Evolutionary conservation across 805 yeast species (phyloP), one percentile per base, ranked within the genome.

Genomic region (Candida nemodendra): DNA sequence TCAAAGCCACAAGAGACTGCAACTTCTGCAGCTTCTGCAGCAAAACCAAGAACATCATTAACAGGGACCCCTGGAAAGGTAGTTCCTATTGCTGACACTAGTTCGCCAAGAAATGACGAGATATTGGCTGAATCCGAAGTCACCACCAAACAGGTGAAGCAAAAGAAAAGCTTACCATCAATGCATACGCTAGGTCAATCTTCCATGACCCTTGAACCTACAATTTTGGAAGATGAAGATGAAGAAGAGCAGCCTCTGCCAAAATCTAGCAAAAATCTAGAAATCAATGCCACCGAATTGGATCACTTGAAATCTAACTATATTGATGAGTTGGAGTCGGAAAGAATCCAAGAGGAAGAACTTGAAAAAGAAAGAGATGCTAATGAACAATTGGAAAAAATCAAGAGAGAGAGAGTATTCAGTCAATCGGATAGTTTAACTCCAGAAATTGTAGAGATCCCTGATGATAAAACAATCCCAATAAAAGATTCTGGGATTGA

Each of bases 351-450:
- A 32, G 39, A 58, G 42, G 28, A 57, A 37, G 63, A 69, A 47
- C 56, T 70, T 15, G 66, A 59, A 31, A 49, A 64, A 39, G 76
- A 73, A 45, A 63, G 62, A 50, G 54, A 51, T 14, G 41, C 61
- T 37, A 69, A 69, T 17, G 59, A 57, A 28, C 60, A 65, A 39
- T 48, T 70, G 35, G 76, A 71, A 46, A 40, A 45, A 14, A 60
- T 62, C 41, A 63, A 66, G 25, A 46, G 59, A 32, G 51, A 50
- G 40, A 42, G 32, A 27, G 59, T 47, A 2, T 51, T 56, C 27
- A 47, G 48, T 32, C 34, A 18, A 14, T 23, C 42, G 17, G 40
- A 29, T 11, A 34, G 28, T n/a, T 22, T 35, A 13, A 19, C 23
- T 11, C 34, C 32, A 21, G 38, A 36, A 5, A 33, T 42, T 25